Conservation (phyloP, 306 rosid species). For the Erythrophleum fordii region DNA sequence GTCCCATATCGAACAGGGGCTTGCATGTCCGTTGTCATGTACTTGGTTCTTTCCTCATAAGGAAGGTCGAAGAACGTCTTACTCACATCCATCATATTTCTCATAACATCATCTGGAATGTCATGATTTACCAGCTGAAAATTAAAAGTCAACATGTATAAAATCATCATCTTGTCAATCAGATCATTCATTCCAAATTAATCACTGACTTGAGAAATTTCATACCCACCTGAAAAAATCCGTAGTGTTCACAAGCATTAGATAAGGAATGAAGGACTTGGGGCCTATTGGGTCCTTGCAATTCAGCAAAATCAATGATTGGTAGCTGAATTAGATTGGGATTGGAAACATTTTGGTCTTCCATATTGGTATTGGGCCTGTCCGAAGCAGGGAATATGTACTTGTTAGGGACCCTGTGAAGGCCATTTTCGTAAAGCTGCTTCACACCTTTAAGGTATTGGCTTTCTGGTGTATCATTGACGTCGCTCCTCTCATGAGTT, state of each 20-base stretch:
- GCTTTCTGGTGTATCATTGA: conserved; percentile 13
- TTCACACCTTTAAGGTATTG: conserved; percentile 73
- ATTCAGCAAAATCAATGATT: conserved; percentile 68
- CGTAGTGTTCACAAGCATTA: conserved; percentile 64
- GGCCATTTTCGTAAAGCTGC: conserved; percentile 65
- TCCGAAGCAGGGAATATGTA: conserved; percentile 71
- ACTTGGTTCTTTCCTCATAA: conserved; percentile 72
- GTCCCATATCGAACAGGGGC: conserved; percentile 85
- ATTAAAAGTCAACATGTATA: not conserved
- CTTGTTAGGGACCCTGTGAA: conserved; percentile 60
- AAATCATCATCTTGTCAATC: too few species aligned
- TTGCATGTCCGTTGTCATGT: conserved; percentile 70
- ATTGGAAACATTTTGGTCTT: conserved; percentile 20
- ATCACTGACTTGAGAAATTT: not conserved
- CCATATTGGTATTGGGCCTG: conserved; percentile 41
- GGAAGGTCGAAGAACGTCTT: conserved; percentile 76
- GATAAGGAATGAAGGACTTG: conserved; percentile 64
- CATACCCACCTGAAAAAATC: conserved; percentile 78
- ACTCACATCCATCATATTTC: conserved; percentile 64
- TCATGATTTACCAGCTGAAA: conserved; percentile 82
- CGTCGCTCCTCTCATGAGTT: not conserved
- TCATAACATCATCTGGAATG: conserved; percentile 58
- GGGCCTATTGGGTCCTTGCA: conserved; percentile 61
- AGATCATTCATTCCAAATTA: not conserved
- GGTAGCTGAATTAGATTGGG: conserved; percentile 57